These are phyloP conservation scores for Trichophyton mentagrophytes DNA, from an alignment of 2,329 filamentous ascomycete genomes.

Conservation along the genomic window DNA sequence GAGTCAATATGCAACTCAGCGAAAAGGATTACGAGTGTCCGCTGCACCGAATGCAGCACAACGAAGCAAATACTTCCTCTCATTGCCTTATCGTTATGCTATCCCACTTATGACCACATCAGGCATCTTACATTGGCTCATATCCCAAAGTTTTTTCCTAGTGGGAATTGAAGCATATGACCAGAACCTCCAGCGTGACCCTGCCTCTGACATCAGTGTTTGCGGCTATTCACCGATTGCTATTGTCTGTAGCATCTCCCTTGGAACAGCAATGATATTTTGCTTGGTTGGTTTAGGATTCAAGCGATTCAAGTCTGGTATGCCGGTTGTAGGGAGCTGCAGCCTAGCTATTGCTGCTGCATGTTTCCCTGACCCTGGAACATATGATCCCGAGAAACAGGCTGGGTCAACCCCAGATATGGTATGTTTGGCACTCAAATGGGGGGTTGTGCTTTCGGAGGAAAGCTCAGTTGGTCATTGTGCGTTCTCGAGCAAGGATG, in stretches of 20 bases:
- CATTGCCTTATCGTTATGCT: slow-evolving; percentile 35
- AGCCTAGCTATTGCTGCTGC: slow-evolving; percentile 16
- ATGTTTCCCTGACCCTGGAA: not conserved
- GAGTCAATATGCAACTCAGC: slow-evolving; percentile 26
- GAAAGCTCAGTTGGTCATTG: not conserved
- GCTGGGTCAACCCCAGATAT: not conserved
- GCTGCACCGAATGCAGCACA: slow-evolving; percentile 26
- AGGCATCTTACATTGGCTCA: slow-evolving; percentile 37
- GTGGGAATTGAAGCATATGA: slow-evolving; percentile 24
- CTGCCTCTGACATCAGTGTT: slow-evolving; percentile 8
- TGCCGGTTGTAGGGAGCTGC: slow-evolving; percentile 23
- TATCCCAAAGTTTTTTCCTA: slow-evolving; percentile 36
- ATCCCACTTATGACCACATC: slow-evolving; percentile 28
- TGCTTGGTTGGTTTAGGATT: slow-evolving; percentile 12
- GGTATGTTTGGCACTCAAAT: not conserved
- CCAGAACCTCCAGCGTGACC: slow-evolving; percentile 11
- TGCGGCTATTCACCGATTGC: slow-evolving; percentile 17
- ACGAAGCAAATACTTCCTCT: slow-evolving; percentile 34
- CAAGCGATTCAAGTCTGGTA: slow-evolving; percentile 14
- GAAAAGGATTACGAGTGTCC: slow-evolving; percentile 32
- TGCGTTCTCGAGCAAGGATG: not conserved
- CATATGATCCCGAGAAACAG: not conserved
- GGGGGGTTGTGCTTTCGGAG: not conserved
- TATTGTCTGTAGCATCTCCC: slow-evolving; percentile 14
- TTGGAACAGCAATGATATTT: slow-evolving; percentile 12